Percentiles rank a stretch among this genome's conserved stretches.
Conservation (phyloP, 164 flowering plant genomes). For the Kalanchoe fedtschenkoi region DNA sequence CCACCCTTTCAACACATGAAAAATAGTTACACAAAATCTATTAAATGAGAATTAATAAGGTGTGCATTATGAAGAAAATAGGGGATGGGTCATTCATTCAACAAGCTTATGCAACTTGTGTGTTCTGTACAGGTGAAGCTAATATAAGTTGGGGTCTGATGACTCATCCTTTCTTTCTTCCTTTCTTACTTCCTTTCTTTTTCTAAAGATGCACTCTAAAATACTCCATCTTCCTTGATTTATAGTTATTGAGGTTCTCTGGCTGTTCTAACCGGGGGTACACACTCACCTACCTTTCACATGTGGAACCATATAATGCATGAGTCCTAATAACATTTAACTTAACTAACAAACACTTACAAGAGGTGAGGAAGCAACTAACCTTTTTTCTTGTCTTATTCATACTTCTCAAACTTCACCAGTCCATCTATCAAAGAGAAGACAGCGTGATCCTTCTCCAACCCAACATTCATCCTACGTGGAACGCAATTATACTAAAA, state of each 20-base stretch:
- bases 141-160: slow-evolving; percentile 24
- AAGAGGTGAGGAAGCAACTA: not conserved
- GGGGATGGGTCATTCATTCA: not conserved
- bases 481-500: too few relatives aligned
- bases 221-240: slow-evolving; percentile 62
- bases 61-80: not conserved
- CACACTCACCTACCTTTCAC: slow-evolving; percentile 61
- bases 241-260: slow-evolving; percentile 81
- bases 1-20: not conserved
- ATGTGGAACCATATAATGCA: not conserved
- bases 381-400: slow-evolving; percentile 90
- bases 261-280: slow-evolving; percentile 63
- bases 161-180: too few relatives aligned
- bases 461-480: slow-evolving; percentile 90
- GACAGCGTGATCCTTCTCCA: slow-evolving; percentile 85
- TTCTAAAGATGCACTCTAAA: slow-evolving; percentile 74
- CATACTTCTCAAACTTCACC: slow-evolving; percentile 85
- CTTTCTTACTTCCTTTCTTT: slow-evolving; percentile 62
- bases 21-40: not conserved
- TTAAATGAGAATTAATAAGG: not conserved
- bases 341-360: too few relatives aligned
- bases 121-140: slow-evolving; percentile 2
- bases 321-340: too few relatives aligned
- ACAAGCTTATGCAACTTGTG: not conserved
- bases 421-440: slow-evolving; percentile 84